These are phyloP conservation scores for Oryza glaberrima DNA, from an alignment of 176 grass and related monocot genomes.

Conservation along the genomic window DNA sequence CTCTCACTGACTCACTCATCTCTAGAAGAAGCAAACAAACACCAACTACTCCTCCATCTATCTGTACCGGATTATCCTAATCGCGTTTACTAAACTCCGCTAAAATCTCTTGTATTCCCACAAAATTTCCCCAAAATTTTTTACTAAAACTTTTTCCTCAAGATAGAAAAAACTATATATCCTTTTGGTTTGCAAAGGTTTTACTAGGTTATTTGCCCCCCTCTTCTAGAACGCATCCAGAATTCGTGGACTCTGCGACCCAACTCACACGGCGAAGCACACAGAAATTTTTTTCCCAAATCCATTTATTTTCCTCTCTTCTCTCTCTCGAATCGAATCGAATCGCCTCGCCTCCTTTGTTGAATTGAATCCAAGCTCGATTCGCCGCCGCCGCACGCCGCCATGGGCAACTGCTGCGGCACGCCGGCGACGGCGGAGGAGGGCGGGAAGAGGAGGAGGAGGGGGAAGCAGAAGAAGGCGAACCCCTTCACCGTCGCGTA, in stretches of 20 bases:
- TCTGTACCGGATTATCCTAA: background rate
- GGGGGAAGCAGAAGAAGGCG: slow-evolving; percentile 30
- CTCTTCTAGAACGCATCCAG: slow-evolving; percentile 46
- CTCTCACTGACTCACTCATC: background rate
- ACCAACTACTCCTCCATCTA: slow-evolving; percentile 32
- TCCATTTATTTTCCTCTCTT: background rate
- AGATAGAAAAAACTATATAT: slow-evolving; percentile 17
- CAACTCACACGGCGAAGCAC: slow-evolving; percentile 48
- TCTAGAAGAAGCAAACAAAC: slow-evolving; percentile 24
- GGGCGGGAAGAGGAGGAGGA: background rate
- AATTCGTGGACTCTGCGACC: slow-evolving; percentile 43
- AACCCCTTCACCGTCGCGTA: slow-evolving; percentile 54
- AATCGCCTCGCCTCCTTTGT: background rate
- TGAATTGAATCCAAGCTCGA: slow-evolving; percentile 40
- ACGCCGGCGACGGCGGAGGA: slow-evolving; percentile 41
- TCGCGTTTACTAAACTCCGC: slow-evolving; percentile 2
- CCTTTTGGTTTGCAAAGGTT: background rate
- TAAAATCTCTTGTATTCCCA: background rate
- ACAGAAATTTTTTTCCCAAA: background rate
- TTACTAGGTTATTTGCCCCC: background rate
- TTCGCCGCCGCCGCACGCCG: background rate
- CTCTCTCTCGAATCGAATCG: background rate
- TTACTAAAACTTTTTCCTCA: too few species aligned
- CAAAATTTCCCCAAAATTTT: slow-evolving; percentile 16
- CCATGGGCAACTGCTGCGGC: slow-evolving; percentile 76